A percentile compares a stretch with the other conserved stretches of the same genome.
Conservation (phyloP, 2,329 filamentous ascomycete species). For the Anthostomella pinea region DNA sequence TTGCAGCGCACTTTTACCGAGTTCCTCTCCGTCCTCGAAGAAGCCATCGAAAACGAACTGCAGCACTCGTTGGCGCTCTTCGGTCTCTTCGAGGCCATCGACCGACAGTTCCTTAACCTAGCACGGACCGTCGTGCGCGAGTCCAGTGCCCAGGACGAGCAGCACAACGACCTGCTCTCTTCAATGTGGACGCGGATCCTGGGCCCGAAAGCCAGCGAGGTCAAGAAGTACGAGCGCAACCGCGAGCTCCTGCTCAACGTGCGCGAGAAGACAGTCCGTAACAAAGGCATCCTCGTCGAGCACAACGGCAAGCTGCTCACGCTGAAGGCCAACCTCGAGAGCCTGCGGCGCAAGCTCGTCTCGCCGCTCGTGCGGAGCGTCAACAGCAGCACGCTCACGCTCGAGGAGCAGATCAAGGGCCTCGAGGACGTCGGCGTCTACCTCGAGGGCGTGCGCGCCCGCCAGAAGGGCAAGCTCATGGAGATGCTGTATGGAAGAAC, state of each 20-base stretch:
- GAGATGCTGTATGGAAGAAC: constrained; percentile 67
- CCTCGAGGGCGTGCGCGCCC: constrained; percentile 69
- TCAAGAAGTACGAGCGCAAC: constrained; percentile 94
- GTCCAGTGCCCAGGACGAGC: constrained; percentile 73
- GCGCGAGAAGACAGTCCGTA: constrained; percentile 76
- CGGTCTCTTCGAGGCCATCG: constrained; percentile 85
- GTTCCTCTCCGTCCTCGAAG: constrained; percentile 82
- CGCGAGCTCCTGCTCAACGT: constrained; percentile 74
- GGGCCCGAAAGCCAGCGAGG: constrained; percentile 67
- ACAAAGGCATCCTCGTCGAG: constrained; percentile 82
- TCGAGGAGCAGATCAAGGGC: constrained; percentile 84
- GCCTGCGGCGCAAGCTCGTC: constrained; percentile 77
- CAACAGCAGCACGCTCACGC: constrained; percentile 65
- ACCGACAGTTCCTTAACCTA: constrained; percentile 85
- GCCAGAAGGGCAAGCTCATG: constrained; percentile 80
- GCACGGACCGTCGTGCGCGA: constrained; percentile 83
- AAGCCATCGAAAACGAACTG: constrained; percentile 82
- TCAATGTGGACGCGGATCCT: constrained; percentile 84
- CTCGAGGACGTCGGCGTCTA: constrained; percentile 77
- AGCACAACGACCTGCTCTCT: constrained; percentile 77
- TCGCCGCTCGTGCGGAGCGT: constrained; percentile 74
- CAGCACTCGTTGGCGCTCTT: constrained; percentile 78
- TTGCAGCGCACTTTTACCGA: constrained; percentile 86
- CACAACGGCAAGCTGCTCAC: constrained; percentile 82
- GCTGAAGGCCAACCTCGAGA: constrained; percentile 83